Evolutionary conservation across 305 asterid species (phyloP).

Genomic region (Andrographis paniculata): DNA sequence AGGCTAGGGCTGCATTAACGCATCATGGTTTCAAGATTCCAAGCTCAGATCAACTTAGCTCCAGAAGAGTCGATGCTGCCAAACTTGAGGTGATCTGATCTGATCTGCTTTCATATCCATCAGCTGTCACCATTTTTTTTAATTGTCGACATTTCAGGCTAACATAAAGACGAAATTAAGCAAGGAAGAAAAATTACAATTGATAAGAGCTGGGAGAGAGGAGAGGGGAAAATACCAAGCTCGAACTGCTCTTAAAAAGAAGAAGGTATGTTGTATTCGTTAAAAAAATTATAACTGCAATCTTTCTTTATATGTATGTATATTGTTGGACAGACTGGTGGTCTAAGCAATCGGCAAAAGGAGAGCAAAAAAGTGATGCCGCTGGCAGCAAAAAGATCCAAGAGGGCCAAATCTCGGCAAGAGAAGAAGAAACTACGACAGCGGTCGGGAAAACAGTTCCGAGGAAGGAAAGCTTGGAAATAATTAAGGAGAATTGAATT

Average conservation of each 20-base stretch:
- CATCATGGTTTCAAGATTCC: constrained; percentile 86
- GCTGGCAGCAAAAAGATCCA: constrained; percentile 59
- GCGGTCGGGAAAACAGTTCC: constrained; percentile 60
- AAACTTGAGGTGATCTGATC: constrained; percentile 86
- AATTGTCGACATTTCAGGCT: constrained; percentile 33
- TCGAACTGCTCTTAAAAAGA: constrained; percentile 56
- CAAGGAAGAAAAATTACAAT: constrained; percentile 58
- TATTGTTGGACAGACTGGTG: constrained; percentile 57
- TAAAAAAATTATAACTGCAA: too few species aligned
- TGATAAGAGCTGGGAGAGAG: constrained; percentile 67
- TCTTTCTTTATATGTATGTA: background rate
- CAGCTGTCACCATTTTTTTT: too few species aligned
- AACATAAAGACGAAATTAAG: constrained; percentile 60
- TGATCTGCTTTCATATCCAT: constrained; percentile 19
- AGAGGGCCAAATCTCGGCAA: constrained; percentile 36
- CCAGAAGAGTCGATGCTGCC: constrained; percentile 70
- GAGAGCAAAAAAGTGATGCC: constrained; percentile 80
- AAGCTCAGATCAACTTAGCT: constrained; percentile 64
- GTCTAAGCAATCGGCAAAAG: constrained; percentile 72
- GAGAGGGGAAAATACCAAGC: constrained; percentile 72
- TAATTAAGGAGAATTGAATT: too few species aligned
- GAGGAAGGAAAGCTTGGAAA: constrained; percentile 98
- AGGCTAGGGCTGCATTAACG: constrained; percentile 46
- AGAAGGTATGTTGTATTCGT: constrained; percentile 42
- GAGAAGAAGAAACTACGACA: constrained; percentile 41